Conservation (phyloP, 129 eudicot genomes). For the Logfia minima region DNA sequence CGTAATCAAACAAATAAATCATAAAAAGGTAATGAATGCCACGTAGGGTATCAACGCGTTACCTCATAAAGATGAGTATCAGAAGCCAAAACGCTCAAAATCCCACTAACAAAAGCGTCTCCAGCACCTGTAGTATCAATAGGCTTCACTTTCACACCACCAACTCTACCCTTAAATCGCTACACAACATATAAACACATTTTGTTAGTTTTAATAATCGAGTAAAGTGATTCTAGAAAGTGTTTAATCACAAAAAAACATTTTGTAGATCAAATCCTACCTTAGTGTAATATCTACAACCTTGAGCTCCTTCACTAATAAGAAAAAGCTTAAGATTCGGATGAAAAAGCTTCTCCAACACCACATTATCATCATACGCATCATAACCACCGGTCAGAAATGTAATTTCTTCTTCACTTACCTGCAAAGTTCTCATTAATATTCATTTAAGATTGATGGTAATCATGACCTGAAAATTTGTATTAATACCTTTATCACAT, state of each 20-base stretch:
- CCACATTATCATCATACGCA: conserved; percentile 58
- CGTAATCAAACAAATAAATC: background rate
- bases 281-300: conserved; percentile 82
- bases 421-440: conserved; percentile 36
- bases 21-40: background rate
- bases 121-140: conserved; percentile 91
- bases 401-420: conserved; percentile 74
- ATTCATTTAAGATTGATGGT: background rate
- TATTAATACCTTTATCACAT: conserved; percentile 59
- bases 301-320: conserved; percentile 67
- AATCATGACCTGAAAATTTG: background rate
- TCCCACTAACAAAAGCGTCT: conserved; percentile 71
- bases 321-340: conserved; percentile 66
- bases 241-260: background rate
- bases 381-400: conserved; percentile 63
- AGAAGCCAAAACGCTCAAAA: conserved; percentile 53
- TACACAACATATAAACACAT: conserved; percentile 29
- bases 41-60: background rate
- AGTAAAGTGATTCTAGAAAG: background rate
- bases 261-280: conserved; percentile 9
- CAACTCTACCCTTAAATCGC: conserved; percentile 75
- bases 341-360: conserved; percentile 65
- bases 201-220: background rate
- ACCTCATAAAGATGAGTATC: conserved; percentile 56
- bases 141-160: conserved; percentile 60